Conservation (phyloP, 768 basidiomycete genomes). For the Strobilomyces confusus region DNA sequence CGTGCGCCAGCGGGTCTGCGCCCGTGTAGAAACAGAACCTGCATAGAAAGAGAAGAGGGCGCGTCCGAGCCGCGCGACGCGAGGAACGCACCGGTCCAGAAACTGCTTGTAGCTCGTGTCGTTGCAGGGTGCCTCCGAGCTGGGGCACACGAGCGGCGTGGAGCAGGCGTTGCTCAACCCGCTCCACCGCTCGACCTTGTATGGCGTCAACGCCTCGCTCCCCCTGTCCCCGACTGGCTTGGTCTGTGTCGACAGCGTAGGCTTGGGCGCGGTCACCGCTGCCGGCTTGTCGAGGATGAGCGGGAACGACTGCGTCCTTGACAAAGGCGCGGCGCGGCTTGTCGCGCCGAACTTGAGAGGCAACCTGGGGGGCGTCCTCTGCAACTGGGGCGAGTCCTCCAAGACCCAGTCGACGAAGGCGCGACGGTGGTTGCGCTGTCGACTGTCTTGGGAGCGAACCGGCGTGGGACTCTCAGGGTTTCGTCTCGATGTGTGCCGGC, state of each 20-base stretch:
- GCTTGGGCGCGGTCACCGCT: conserved; percentile 3
- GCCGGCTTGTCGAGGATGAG: conserved; percentile 2
- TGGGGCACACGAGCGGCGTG: conserved; percentile 41
- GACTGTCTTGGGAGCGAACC: conserved; percentile 10
- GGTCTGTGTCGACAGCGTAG: conserved; percentile 11
- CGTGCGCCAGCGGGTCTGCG: conserved; percentile 34
- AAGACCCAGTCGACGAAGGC: conserved; percentile 48
- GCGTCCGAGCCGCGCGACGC: not conserved
- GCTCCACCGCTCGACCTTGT: conserved; percentile 39
- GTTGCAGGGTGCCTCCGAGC: conserved; percentile 22
- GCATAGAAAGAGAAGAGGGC: not conserved
- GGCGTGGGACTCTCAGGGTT: conserved; percentile 11
- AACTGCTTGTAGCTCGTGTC: conserved; percentile 56
- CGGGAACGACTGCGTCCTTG: conserved; percentile 38
- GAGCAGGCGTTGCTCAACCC: conserved; percentile 44
- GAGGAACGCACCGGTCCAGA: conserved; percentile 51
- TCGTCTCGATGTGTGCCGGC: conserved; percentile 9
- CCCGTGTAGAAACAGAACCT: conserved; percentile 87
- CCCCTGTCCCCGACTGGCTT: conserved; percentile 15
- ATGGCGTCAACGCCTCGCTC: conserved; percentile 44
- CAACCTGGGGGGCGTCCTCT: conserved; percentile 48
- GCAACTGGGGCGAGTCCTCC: conserved; percentile 31
- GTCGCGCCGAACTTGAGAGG: conserved; percentile 29
- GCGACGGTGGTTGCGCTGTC: conserved; percentile 50
- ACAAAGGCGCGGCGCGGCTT: conserved; percentile 20